phyloP scores from a whole-genome alignment of 352 stramenopile species.

The Globisporangium cederbergense region DNA sequence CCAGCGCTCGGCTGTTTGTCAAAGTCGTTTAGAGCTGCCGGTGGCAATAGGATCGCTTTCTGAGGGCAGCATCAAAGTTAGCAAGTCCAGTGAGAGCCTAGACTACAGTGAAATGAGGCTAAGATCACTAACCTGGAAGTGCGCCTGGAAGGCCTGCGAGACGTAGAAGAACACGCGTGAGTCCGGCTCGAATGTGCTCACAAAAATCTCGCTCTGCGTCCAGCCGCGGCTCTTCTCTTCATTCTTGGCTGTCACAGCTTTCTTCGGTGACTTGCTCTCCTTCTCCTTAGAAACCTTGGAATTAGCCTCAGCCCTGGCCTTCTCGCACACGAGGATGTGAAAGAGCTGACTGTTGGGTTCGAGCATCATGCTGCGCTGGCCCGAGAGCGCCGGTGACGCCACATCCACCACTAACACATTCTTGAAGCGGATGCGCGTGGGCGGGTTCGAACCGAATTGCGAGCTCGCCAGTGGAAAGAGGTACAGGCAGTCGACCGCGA shows the following conservation, averaged over 20 bases:
- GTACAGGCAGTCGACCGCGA: slow-evolving; percentile 39
- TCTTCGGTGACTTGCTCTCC: neutral
- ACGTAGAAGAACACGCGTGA: slow-evolving; percentile 62
- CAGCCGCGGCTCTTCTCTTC: neutral
- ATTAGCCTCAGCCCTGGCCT: no score
- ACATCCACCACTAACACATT: slow-evolving; percentile 31
- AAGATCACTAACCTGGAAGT: slow-evolving; percentile 38
- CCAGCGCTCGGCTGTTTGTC: slow-evolving; percentile 8
- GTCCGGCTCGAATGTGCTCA: slow-evolving; percentile 61
- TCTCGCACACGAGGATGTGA: slow-evolving; percentile 24
- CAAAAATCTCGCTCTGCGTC: slow-evolving; percentile 25
- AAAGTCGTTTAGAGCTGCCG: neutral
- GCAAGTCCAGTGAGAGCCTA: neutral
- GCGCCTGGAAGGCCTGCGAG: slow-evolving; percentile 25
- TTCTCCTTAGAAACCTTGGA: neutral
- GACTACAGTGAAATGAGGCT: neutral
- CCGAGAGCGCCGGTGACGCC: slow-evolving; percentile 32
- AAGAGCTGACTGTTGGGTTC: slow-evolving; percentile 50
- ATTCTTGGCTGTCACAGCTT: neutral
- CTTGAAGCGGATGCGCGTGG: slow-evolving; percentile 27
- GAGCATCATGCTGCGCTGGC: slow-evolving; percentile 43
- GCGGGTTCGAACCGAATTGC: neutral
- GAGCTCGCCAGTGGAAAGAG: slow-evolving; percentile 40
- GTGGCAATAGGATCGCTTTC: slow-evolving; percentile 10
- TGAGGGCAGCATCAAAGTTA: neutral